phyloP scores from a whole-genome alignment of 768 basidiomycete species.

The Dictyophora rubrovolvata region DNA sequence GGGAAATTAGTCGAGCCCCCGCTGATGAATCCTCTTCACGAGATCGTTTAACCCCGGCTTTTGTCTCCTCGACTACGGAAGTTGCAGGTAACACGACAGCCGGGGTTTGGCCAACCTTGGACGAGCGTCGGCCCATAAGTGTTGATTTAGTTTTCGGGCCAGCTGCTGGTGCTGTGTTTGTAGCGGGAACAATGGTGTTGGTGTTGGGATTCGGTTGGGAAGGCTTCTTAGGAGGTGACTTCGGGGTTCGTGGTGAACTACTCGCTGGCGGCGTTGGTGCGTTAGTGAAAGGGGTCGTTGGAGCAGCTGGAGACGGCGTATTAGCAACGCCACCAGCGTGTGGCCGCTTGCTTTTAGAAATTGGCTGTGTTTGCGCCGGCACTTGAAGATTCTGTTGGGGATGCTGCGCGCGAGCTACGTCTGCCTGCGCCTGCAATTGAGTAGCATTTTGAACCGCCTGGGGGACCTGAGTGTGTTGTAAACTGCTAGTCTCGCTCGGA shows the following conservation, averaged over 20 bases:
- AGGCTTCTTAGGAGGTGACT: conserved; percentile 57
- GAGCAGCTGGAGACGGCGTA: conserved; percentile 29
- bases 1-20: conserved; percentile 6
- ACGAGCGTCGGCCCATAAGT: neutral
- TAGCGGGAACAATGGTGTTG: conserved; percentile 22
- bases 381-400: neutral
- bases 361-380: neutral
- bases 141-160: conserved; percentile 2
- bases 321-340: conserved; percentile 34
- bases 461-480: neutral
- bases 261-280: conserved; percentile 9
- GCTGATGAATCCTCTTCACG: conserved; percentile 37
- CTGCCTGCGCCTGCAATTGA: neutral
- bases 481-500: neutral
- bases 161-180: conserved; percentile 25
- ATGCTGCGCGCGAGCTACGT: neutral
- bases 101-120: conserved; percentile 6
- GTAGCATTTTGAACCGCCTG: neutral
- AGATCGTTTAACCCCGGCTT: conserved; percentile 32
- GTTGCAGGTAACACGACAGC: conserved; percentile 18
- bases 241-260: conserved; percentile 52
- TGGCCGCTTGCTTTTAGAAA: neutral
- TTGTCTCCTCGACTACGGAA: conserved; percentile 11
- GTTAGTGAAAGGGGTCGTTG: conserved; percentile 13
- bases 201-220: conserved; percentile 34